Evolutionary conservation across 805 yeast genomes (phyloP).

Genomic region (Candida anglica): DNA sequence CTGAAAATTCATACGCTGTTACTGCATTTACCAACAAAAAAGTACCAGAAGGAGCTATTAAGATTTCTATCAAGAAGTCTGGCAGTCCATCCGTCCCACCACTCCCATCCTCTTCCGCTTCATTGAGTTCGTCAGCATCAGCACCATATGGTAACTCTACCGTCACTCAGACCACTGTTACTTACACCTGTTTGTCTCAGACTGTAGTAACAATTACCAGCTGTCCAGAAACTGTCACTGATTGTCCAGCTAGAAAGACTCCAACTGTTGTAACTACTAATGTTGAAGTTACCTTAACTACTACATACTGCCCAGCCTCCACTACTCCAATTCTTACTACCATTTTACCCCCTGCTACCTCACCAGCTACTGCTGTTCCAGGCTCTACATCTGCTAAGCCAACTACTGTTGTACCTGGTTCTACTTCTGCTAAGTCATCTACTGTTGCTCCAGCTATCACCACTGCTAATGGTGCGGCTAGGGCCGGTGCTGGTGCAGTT

Average conservation of each 20-base stretch:
- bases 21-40: no score
- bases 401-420: no score
- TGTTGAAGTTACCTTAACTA: slow-evolving; percentile 4
- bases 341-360: not conserved
- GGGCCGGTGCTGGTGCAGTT: slow-evolving; percentile 5
- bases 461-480: slow-evolving; percentile 5
- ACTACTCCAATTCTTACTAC: slow-evolving; percentile 1
- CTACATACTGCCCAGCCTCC: slow-evolving; percentile 5
- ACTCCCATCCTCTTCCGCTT: not conserved
- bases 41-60: no score
- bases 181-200: not conserved
- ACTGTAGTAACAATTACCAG: slow-evolving; percentile 14
- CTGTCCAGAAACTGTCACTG: slow-evolving; percentile 9
- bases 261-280: slow-evolving; percentile 2
- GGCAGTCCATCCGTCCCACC: not conserved
- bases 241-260: slow-evolving; percentile 6
- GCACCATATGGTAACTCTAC: not conserved
- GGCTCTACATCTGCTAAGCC: not conserved
- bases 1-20: slow-evolving; percentile 12
- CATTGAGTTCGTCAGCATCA: not conserved
- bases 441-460: slow-evolving; percentile 2
- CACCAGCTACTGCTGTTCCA: not conserved
- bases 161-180: slow-evolving; percentile 4
- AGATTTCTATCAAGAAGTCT: no score
- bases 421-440: slow-evolving; percentile 1